phyloP scores from a whole-genome alignment of 345 rosid genomes.

The Corchorus capsularis region DNA sequence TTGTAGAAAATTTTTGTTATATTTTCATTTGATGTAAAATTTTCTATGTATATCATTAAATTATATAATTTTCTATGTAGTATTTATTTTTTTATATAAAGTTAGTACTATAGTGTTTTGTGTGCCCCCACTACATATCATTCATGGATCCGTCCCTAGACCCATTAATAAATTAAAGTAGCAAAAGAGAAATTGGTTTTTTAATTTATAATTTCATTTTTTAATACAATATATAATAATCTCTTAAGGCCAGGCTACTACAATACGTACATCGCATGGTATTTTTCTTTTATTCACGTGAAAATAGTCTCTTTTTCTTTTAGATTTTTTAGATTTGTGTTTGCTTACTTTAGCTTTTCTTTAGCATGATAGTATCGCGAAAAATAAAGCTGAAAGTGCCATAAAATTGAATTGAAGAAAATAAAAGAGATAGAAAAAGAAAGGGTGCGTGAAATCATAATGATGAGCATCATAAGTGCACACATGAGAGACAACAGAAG shows the following conservation, averaged over 20 bases:
- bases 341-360: slow-evolving; percentile 9
- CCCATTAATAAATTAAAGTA: not conserved
- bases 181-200: not conserved
- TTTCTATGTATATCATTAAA: too few relatives aligned
- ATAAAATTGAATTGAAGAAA: slow-evolving; percentile 9
- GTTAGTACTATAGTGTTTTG: too few relatives aligned
- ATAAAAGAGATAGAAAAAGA: not conserved
- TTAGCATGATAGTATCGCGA: slow-evolving; percentile 13
- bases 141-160: too few relatives aligned
- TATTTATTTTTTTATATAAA: too few relatives aligned
- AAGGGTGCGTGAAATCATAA: slow-evolving; percentile 17
- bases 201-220: not conserved
- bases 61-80: too few relatives aligned
- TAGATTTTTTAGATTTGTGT: not conserved
- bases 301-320: not conserved
- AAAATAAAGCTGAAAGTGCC: slow-evolving; percentile 31
- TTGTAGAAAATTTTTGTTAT: too few relatives aligned
- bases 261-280: not conserved
- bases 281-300: slow-evolving; percentile 7
- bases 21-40: too few relatives aligned
- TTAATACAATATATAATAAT: not conserved
- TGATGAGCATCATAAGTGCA: slow-evolving; percentile 16
- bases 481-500: slow-evolving; percentile 47
- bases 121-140: too few relatives aligned
- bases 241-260: too few relatives aligned